Evolutionary conservation across 2,329 filamentous ascomycete genomes (phyloP), one percentile per base, ranked within the genome.

Genomic region (Aspergillus uvarum): DNA sequence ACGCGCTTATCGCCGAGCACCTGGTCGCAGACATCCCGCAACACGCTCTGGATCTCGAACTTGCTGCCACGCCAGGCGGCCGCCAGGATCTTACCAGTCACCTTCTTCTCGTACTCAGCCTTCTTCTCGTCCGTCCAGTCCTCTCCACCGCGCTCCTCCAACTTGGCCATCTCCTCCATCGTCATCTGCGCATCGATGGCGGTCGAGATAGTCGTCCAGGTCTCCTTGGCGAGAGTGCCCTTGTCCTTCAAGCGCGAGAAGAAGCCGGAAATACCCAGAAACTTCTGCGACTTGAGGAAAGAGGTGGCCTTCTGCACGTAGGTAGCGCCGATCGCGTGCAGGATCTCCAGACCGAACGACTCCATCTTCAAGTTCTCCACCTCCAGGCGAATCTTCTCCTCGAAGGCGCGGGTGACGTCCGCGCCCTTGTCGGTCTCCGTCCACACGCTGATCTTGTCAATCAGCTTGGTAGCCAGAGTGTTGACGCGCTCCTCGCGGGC

Each of bases 321-420:
- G 4, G 92, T 96, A 67, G 90, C 84, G 16, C 95, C 95, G 70
- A 99, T 96, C 50, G 95, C 93, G 76, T 98, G 94, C 52, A 97
- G 82, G 68, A 98, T 98, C 68, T 99, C 95, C 47, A 99, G 83
- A 54, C 95, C 95, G 69, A 99, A 99, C 0, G 91, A 96, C 79
- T 99, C 95, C 92, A 99, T 99, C 83, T 98, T 99, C 69, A 99
- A 82, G 73, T 98, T 96, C 81, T 99, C 95, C 26, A 96, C 91
- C 79, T 99, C 95, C 47, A 98, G 87, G 47, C 89, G 86, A 67
- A 91, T 97, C 85, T 99, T 97, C 74, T 94, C 91, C 75, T 93
- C 89, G 81, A 98, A 99, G 0, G 95, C 91, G 59, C 80, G 81
- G 35, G 94, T 98, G 61, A 97, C 91, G 68, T 96, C 92, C 14